Percentiles rank a stretch among this genome's conserved stretches.
phyloP scores from a whole-genome alignment of 441 rosid genomes.

The Isatis lusitanica region DNA sequence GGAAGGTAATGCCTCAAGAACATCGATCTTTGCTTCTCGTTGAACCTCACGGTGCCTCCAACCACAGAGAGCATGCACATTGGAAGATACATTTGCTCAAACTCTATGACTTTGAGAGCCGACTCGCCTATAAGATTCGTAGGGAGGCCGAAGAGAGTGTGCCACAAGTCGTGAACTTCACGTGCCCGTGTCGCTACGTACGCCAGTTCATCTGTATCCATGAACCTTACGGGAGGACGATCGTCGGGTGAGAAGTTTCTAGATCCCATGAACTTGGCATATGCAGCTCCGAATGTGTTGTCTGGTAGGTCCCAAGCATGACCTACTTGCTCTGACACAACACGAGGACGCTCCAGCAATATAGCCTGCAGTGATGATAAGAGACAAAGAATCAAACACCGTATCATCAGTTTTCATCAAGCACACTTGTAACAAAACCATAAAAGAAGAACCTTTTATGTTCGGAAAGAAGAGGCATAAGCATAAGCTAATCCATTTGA shows the following conservation, averaged over 20 bases:
- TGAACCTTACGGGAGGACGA: constrained; percentile 84
- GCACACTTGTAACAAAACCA: neutral
- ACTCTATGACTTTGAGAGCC: constrained; percentile 87
- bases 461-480: neutral
- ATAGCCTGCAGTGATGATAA: constrained; percentile 47
- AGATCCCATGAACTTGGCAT: constrained; percentile 91
- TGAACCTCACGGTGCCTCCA: constrained; percentile 82
- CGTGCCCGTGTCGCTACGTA: constrained; percentile 87
- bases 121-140: constrained; percentile 89
- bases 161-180: constrained; percentile 95
- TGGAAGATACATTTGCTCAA: constrained; percentile 87
- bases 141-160: constrained; percentile 79
- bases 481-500: neutral
- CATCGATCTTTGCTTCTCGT: constrained; percentile 67
- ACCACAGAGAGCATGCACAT: constrained; percentile 87
- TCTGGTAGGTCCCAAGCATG: constrained; percentile 87
- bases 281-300: constrained; percentile 89
- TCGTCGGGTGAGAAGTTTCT: constrained; percentile 91
- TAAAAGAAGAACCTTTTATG: neutral
- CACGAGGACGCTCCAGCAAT: constrained; percentile 76
- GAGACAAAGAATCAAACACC: constrained; percentile 3
- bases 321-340: constrained; percentile 62
- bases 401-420: constrained; percentile 2
- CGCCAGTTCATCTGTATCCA: constrained; percentile 86
- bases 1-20: constrained; percentile 82